Evolutionary conservation across 2,329 filamentous ascomycete genomes (phyloP).

Genomic region (Coniochaeta hoffmannii): DNA sequence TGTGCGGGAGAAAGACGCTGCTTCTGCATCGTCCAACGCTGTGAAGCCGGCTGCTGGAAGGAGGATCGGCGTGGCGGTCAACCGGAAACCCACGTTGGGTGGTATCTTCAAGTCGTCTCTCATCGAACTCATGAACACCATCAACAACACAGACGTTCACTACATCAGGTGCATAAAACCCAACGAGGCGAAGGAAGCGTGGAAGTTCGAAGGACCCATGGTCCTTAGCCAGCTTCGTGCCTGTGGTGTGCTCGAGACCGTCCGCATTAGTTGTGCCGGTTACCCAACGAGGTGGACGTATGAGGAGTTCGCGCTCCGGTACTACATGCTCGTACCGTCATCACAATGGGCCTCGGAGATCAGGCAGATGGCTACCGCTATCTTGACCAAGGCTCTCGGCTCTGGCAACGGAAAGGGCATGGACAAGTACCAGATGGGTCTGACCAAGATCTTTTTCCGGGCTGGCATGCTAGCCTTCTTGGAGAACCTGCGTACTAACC

Average conservation of each 20-base stretch:
- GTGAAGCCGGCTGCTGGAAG: conserved; percentile 75
- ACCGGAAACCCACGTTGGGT: conserved; percentile 92
- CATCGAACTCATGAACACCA: conserved; percentile 96
- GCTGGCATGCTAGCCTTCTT: conserved; percentile 98
- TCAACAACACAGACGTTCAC: conserved; percentile 96
- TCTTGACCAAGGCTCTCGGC: conserved; percentile 80
- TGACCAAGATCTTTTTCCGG: conserved; percentile 99
- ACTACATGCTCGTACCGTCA: conserved; percentile 96
- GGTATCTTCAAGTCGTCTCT: conserved; percentile 98
- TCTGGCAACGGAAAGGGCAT: conserved; percentile 64
- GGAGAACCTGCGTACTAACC: conserved; percentile 84
- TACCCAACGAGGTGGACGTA: conserved; percentile 99
- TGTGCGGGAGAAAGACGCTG: conserved; percentile 82
- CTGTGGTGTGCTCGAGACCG: conserved; percentile 97
- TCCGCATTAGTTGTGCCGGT: conserved; percentile 92
- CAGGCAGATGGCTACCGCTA: conserved; percentile 86
- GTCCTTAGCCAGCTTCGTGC: conserved; percentile 93
- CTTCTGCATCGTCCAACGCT: conserved; percentile 56
- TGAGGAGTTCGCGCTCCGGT: conserved; percentile 93
- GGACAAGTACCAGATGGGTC: conserved; percentile 94
- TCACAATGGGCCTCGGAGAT: conserved; percentile 90
- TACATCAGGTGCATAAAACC: conserved; percentile 99
- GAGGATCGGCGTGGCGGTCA: conserved; percentile 85
- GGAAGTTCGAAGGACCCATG: conserved; percentile 99
- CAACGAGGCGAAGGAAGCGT: conserved; percentile 91